Evolutionary conservation across 1,284 basidiomycete species (phyloP).

Genomic region (Abortiporus biennis): DNA sequence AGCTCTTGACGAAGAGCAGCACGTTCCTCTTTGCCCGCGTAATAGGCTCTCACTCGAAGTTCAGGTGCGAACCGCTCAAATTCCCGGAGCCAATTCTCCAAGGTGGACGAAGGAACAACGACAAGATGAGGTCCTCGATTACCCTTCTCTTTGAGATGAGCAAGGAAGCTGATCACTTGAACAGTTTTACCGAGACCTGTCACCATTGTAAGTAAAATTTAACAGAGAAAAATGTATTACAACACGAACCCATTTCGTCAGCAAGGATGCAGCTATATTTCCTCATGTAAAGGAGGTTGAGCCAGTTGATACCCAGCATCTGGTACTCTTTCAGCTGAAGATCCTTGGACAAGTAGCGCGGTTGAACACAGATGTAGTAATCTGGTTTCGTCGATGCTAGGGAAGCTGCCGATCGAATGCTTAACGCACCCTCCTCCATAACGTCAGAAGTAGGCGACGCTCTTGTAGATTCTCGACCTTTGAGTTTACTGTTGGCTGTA

Average conservation of each 20-base stretch:
- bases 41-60: constrained; percentile 89
- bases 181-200: constrained; percentile 88
- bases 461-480: constrained; percentile 29
- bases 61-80: constrained; percentile 87
- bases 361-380: constrained; percentile 75
- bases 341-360: constrained; percentile 59
- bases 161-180: constrained; percentile 96
- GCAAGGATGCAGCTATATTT: constrained; percentile 92
- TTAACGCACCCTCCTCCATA: constrained; percentile 56
- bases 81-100: constrained; percentile 99
- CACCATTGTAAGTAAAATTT: constrained; percentile 3
- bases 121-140: constrained; percentile 86
- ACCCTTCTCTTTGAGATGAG: constrained; percentile 78
- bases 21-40: constrained; percentile 90
- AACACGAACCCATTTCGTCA: constrained; percentile 88
- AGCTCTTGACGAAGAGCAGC: constrained; percentile 68
- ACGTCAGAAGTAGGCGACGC: constrained; percentile 26
- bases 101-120: constrained; percentile 94
- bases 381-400: constrained; percentile 38
- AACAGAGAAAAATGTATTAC: constrained; percentile 1
- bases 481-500: constrained; percentile 32
- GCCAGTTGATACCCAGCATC: constrained; percentile 96
- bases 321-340: constrained; percentile 95
- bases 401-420: constrained; percentile 40
- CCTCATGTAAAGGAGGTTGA: constrained; percentile 81